Conservation (phyloP, 2,329 filamentous ascomycete genomes). For the Rutstroemia sp. region DNA sequence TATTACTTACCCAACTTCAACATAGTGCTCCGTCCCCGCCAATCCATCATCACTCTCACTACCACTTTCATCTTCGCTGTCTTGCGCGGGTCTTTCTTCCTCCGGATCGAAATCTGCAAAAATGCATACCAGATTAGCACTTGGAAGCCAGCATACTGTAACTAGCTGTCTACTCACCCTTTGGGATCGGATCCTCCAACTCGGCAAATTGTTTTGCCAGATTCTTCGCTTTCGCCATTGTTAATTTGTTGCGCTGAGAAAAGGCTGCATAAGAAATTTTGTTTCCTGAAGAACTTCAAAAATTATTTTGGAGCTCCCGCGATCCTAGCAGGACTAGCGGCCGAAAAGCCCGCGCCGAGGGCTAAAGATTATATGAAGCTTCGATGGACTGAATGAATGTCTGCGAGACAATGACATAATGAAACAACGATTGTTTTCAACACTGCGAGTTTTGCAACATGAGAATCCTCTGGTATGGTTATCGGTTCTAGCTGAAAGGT, state of each 20-base stretch:
- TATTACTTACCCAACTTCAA: slow-evolving; percentile 56
- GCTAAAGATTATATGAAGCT: too few species aligned
- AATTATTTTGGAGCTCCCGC: slow-evolving; percentile 14
- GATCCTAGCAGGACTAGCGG: slow-evolving; percentile 25
- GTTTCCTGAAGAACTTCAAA: slow-evolving; percentile 8
- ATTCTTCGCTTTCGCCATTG: slow-evolving; percentile 42
- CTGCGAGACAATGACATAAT: slow-evolving; percentile 18
- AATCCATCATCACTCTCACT: slow-evolving; percentile 45
- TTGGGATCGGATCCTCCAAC: slow-evolving; percentile 47
- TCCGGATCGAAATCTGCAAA: slow-evolving; percentile 34
- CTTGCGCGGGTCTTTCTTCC: slow-evolving; percentile 22
- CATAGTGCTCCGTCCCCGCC: slow-evolving; percentile 79
- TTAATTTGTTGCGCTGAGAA: slow-evolving; percentile 10
- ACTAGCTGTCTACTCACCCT: slow-evolving; percentile 40
- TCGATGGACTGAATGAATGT: too few species aligned
- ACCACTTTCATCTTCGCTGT: slow-evolving; percentile 34
- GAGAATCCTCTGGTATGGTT: slow-evolving; percentile 75
- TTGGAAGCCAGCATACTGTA: not conserved
- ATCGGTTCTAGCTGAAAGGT: not conserved
- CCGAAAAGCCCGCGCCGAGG: slow-evolving; percentile 9
- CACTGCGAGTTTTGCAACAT: slow-evolving; percentile 51
- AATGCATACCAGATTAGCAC: slow-evolving; percentile 11
- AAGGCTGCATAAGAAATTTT: slow-evolving; percentile 15
- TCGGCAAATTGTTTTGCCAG: slow-evolving; percentile 55
- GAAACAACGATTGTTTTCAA: slow-evolving; percentile 46